A percentile compares a stretch with the other conserved stretches of the same genome.
These are phyloP conservation scores for Leptodontidium sp. DNA, from an alignment of 2,329 filamentous ascomycete species.

Conservation along the genomic window DNA sequence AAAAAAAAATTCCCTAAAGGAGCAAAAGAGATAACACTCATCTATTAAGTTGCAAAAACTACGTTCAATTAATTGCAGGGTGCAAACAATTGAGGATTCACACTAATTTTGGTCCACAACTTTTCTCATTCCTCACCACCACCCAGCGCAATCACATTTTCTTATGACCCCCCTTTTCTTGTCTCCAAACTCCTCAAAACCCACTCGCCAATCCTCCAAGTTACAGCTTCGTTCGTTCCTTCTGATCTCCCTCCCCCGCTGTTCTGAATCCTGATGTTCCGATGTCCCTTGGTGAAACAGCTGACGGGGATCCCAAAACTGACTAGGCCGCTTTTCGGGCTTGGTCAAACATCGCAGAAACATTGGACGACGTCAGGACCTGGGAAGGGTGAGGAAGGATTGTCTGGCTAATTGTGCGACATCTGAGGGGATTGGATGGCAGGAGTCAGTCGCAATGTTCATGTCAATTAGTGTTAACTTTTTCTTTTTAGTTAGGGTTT, in stretches of 20 bases:
- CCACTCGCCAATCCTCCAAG: background rate
- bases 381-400: background rate
- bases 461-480: background rate
- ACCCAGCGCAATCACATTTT: no score
- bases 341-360: constrained; percentile 15
- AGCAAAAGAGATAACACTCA: no score
- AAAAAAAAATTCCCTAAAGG: no score
- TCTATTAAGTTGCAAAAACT: no score
- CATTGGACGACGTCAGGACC: constrained; percentile 16
- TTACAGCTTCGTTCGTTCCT: background rate
- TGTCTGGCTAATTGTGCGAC: background rate
- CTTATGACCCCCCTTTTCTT: no score
- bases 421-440: background rate
- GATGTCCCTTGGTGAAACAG: constrained; percentile 4
- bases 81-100: no score
- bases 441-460: background rate
- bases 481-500: background rate
- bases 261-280: background rate
- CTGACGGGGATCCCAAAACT: constrained; percentile 11
- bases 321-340: constrained; percentile 7
- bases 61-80: no score
- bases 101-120: no score
- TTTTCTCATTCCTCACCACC: no score
- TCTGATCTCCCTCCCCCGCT: background rate
- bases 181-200: no score